phyloP scores from a whole-genome alignment of 2,329 filamentous ascomycete genomes.

The Microascus cirrosus region DNA sequence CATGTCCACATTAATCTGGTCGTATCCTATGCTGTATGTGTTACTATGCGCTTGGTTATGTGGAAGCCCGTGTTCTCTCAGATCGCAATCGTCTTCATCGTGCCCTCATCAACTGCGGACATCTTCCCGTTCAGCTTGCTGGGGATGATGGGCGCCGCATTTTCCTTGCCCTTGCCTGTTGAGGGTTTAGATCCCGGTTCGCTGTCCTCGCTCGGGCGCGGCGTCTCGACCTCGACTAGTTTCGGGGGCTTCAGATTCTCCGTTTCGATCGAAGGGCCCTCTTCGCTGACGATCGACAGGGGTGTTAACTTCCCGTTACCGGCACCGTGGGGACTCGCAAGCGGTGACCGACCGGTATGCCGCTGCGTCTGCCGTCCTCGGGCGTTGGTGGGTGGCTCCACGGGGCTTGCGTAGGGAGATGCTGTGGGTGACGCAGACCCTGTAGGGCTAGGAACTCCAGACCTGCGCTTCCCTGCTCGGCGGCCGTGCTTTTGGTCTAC shows the following conservation, averaged over 20 bases:
- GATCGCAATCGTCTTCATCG: constrained; percentile 54
- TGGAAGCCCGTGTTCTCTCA: constrained; percentile 17
- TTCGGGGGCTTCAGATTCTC: constrained; percentile 30
- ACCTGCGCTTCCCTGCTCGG: constrained; percentile 40
- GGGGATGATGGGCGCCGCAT: constrained; percentile 12
- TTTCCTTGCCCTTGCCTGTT: constrained; percentile 26
- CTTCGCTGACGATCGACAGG: constrained; percentile 64
- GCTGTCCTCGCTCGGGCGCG: constrained; percentile 31
- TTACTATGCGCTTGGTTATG: background rate
- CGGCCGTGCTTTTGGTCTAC: constrained; percentile 91
- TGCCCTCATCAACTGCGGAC: constrained; percentile 30
- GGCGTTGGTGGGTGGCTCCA: constrained; percentile 44
- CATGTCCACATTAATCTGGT: constrained; percentile 1
- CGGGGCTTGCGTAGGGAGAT: constrained; percentile 56
- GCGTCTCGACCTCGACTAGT: constrained; percentile 46
- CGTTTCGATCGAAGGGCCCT: constrained; percentile 32
- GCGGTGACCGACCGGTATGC: constrained; percentile 51
- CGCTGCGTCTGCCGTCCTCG: constrained; percentile 65
- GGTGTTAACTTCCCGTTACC: constrained; percentile 59
- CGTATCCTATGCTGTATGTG: background rate
- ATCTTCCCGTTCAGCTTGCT: constrained; percentile 32
- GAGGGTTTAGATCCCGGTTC: constrained; percentile 19
- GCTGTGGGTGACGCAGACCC: constrained; percentile 28
- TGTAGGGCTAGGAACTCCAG: constrained; percentile 26
- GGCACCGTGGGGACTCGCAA: constrained; percentile 53